phyloP scores from a whole-genome alignment of 768 basidiomycete species.

The Imleria badia region DNA sequence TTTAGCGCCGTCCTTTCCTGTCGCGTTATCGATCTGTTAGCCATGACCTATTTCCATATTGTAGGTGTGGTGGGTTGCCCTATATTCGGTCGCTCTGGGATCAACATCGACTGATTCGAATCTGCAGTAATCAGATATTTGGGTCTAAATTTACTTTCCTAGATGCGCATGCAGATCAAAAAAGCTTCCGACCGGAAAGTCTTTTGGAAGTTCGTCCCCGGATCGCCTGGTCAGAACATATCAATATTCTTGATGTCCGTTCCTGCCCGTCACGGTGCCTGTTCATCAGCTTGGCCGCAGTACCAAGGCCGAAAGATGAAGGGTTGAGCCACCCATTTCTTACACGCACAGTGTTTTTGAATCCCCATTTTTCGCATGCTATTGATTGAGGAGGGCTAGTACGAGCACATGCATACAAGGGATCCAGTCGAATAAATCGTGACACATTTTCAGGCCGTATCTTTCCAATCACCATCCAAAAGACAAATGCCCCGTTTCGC shows the following conservation, averaged over 20 bases:
- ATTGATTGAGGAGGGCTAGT: conserved; percentile 5
- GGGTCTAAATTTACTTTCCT: neutral
- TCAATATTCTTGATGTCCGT: conserved; percentile 42
- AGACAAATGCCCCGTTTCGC: conserved; percentile 56
- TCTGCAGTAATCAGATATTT: conserved; percentile 25
- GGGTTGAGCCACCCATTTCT: too few relatives aligned
- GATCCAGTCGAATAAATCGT: conserved; percentile 6
- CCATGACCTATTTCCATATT: conserved; percentile 35
- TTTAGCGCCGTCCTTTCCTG: neutral
- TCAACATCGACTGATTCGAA: conserved; percentile 52
- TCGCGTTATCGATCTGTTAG: neutral
- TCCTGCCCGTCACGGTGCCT: neutral
- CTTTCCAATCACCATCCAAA: conserved; percentile 73
- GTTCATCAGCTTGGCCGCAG: conserved; percentile 17
- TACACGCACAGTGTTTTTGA: neutral
- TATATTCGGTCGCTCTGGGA: conserved; percentile 44
- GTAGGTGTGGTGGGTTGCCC: conserved; percentile 54
- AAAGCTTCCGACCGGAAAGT: too few relatives aligned
- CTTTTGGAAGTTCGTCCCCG: too few relatives aligned
- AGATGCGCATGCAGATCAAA: conserved; percentile 32
- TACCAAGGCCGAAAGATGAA: conserved; percentile 35
- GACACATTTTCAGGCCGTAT: conserved; percentile 27
- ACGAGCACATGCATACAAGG: conserved; percentile 4
- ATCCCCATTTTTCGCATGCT: neutral
- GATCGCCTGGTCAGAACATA: conserved; percentile 38